Evolutionary conservation across 169 alveolate genomes (phyloP).

Genomic region (Plasmodium gonderi): DNA sequence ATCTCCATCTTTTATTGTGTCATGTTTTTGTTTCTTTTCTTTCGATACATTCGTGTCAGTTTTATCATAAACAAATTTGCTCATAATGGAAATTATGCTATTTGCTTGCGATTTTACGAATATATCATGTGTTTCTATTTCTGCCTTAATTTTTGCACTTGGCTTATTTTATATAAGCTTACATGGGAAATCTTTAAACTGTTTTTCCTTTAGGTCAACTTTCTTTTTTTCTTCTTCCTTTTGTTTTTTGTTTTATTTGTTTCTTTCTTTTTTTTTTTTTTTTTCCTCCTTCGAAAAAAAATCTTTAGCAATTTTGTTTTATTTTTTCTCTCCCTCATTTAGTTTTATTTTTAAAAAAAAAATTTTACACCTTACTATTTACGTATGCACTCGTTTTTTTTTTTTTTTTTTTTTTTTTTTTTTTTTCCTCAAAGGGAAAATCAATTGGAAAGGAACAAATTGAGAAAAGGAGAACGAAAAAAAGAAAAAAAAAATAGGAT

Average conservation of each 20-base stretch:
- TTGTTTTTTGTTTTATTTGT: not conserved
- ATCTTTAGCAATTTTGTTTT: not conserved
- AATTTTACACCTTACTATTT: not conserved
- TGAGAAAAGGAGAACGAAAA: not conserved
- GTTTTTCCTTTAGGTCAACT: not conserved
- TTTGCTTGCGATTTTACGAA: not conserved
- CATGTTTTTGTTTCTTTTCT: constrained; percentile 25
- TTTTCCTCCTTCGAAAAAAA: not conserved
- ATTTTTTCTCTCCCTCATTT: not conserved
- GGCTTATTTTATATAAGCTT: not conserved
- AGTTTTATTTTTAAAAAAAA: not conserved
- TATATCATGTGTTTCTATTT: not conserved
- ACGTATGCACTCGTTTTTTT: not conserved
- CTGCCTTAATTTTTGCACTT: not conserved
- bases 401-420: not conserved
- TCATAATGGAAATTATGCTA: constrained; percentile 28
- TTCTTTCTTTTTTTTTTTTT: not conserved
- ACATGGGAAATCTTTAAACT: not conserved
- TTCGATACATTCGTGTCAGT: constrained; percentile 6
- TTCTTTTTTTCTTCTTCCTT: not conserved
- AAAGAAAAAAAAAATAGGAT: not conserved
- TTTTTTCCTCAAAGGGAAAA: not conserved
- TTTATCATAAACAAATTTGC: constrained; percentile 18
- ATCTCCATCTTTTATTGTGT: constrained; percentile 19
- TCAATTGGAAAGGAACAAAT: not conserved